A percentile compares a stretch with the other conserved stretches of the same genome.
Evolutionary conservation across 257 asterid genomes (phyloP).

Genomic region (Prunella vulgaris): DNA sequence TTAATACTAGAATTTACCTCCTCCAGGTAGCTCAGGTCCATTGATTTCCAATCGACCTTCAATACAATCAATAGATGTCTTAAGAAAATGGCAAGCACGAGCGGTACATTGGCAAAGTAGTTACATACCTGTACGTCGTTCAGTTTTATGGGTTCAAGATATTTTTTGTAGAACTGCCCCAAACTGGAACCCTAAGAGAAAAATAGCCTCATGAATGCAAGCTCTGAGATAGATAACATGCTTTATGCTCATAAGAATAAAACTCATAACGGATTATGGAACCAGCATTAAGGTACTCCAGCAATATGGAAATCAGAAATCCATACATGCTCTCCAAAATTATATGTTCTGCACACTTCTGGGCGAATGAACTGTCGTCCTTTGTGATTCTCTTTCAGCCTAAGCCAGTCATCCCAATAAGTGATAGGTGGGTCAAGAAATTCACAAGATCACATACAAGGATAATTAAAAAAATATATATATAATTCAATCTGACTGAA

Average conservation of each 20-base stretch:
- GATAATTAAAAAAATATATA: slow-evolving; percentile 6
- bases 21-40: slow-evolving; percentile 87
- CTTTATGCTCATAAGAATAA: not conserved
- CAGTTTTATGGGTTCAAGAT: slow-evolving; percentile 94
- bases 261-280: not conserved
- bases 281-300: slow-evolving; percentile 15
- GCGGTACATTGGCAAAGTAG: slow-evolving; percentile 10
- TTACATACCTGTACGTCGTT: slow-evolving; percentile 75
- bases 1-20: slow-evolving; percentile 51
- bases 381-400: slow-evolving; percentile 80
- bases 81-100: slow-evolving; percentile 22
- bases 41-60: slow-evolving; percentile 92
- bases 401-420: slow-evolving; percentile 99
- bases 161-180: slow-evolving; percentile 93
- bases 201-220: slow-evolving; percentile 18
- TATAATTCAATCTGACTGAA: slow-evolving; percentile 2
- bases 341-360: slow-evolving; percentile 98
- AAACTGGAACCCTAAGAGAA: slow-evolving; percentile 80
- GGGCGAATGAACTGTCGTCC: slow-evolving; percentile 95
- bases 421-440: slow-evolving; percentile 78
- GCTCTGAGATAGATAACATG: slow-evolving; percentile 9
- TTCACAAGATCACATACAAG: slow-evolving; percentile 23
- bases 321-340: slow-evolving; percentile 97
- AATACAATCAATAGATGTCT: slow-evolving; percentile 20
- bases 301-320: slow-evolving; percentile 12